phyloP scores from a whole-genome alignment of 2,329 filamentous ascomycete genomes.

The Leptographium radiaticola region DNA sequence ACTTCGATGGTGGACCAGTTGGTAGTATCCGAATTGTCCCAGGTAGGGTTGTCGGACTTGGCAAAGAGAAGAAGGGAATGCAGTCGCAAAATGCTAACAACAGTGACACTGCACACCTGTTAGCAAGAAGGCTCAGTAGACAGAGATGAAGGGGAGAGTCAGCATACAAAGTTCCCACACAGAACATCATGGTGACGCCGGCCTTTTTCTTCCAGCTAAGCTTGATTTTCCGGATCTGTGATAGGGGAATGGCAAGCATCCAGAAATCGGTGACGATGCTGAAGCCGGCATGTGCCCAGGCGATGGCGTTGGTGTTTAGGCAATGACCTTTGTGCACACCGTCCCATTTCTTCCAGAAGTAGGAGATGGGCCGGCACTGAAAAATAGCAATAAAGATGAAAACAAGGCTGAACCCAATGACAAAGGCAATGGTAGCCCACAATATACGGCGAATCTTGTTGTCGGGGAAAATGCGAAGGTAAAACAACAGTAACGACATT shows the following conservation, averaged over 20 bases:
- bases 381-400: slow-evolving; percentile 32
- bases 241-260: slow-evolving; percentile 36
- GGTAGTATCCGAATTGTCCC: slow-evolving; percentile 17
- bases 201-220: slow-evolving; percentile 34
- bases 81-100: slow-evolving; percentile 20
- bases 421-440: slow-evolving; percentile 26
- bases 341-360: slow-evolving; percentile 41
- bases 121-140: neutral
- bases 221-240: slow-evolving; percentile 25
- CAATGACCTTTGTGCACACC: slow-evolving; percentile 32
- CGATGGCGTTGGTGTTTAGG: slow-evolving; percentile 31
- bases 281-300: slow-evolving; percentile 36
- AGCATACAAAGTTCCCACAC: slow-evolving; percentile 25
- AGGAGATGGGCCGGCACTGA: slow-evolving; percentile 36
- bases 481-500: slow-evolving; percentile 39
- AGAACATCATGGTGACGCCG: slow-evolving; percentile 31
- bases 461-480: slow-evolving; percentile 37
- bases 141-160: neutral
- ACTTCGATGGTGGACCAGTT: slow-evolving; percentile 23
- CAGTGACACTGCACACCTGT: slow-evolving; percentile 15
- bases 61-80: slow-evolving; percentile 17
- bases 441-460: slow-evolving; percentile 23
- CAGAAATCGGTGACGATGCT: slow-evolving; percentile 38
- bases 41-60: slow-evolving; percentile 17
- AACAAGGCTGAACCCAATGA: slow-evolving; percentile 23